Evolutionary conservation across 73 alveolate genomes (phyloP).

Genomic region (Breviolum minutum): DNA sequence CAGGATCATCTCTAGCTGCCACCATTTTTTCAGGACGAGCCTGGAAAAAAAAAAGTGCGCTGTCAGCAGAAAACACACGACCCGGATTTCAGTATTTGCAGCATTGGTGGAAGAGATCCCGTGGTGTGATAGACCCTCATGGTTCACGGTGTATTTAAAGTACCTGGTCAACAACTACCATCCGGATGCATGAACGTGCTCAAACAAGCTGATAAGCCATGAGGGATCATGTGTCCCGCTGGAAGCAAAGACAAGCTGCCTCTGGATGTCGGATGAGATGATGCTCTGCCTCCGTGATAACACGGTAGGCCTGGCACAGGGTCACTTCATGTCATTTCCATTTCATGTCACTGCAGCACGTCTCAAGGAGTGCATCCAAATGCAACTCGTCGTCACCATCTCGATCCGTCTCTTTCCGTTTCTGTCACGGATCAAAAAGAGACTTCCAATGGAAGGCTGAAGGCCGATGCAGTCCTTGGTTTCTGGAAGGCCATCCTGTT

Average conservation of each 20-base stretch:
- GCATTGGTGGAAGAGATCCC: no score
- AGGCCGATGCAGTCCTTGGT: not conserved
- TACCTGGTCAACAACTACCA: not conserved
- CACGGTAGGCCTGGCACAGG: slow-evolving; percentile 54
- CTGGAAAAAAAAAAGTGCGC: not conserved
- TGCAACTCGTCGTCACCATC: not conserved
- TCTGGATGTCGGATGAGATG: slow-evolving; percentile 88
- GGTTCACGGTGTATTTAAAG: not conserved
- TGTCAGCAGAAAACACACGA: not conserved
- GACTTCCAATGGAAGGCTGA: not conserved
- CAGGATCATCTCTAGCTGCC: slow-evolving; percentile 43
- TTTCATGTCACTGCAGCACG: not conserved
- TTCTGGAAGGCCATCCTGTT: slow-evolving; percentile 80
- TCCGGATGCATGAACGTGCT: no score
- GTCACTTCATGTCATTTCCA: not conserved
- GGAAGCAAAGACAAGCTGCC: not conserved
- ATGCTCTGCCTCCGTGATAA: slow-evolving; percentile 95
- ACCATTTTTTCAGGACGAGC: slow-evolving; percentile 60
- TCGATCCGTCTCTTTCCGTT: not conserved
- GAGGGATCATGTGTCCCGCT: no score
- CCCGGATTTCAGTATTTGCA: no score
- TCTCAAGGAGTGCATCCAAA: not conserved
- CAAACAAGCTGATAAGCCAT: no score
- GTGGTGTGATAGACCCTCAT: no score
- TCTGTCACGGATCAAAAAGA: not conserved